A percentile compares a stretch with the other conserved stretches of the same genome.
phyloP scores from a whole-genome alignment of 495 filamentous ascomycete species.

The Annulohypoxylon moriforme region DNA sequence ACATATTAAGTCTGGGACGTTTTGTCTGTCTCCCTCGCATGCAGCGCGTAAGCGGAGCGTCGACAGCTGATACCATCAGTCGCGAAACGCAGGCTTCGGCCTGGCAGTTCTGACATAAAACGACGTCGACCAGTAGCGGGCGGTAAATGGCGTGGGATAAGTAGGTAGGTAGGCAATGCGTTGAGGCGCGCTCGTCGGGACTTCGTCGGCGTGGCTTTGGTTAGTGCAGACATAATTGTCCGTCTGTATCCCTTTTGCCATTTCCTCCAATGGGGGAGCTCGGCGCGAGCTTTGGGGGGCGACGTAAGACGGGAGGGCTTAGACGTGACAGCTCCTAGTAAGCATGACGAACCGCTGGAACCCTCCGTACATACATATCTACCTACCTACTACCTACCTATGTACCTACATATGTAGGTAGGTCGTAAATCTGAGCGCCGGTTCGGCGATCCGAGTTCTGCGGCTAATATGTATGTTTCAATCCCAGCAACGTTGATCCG shows the following conservation, averaged over 20 bases:
- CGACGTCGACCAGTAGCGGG: neutral
- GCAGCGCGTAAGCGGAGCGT: conserved; percentile 34
- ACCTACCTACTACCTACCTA: no score
- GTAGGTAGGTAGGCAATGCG: no score
- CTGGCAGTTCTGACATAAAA: conserved; percentile 13
- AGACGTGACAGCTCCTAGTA: conserved; percentile 17
- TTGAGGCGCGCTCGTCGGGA: conserved; percentile 8
- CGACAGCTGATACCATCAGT: conserved; percentile 11
- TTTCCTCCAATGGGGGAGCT: conserved; percentile 12
- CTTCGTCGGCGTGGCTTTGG: conserved; percentile 42
- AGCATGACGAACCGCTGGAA: conserved; percentile 8
- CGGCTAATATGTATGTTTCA: conserved; percentile 3
- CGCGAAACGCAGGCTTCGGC: neutral
- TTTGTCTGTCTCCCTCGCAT: neutral
- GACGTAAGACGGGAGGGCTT: conserved; percentile 41
- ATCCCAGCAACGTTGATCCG: conserved; percentile 5
- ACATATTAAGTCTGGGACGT: neutral
- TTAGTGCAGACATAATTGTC: neutral
- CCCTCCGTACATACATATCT: neutral
- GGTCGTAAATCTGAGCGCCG: conserved; percentile 3
- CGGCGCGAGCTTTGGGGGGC: neutral
- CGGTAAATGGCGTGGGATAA: neutral
- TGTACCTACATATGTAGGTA: neutral
- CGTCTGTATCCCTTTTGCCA: neutral
- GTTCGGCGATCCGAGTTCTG: neutral